These are phyloP conservation scores for Venturia aucupariae DNA, from an alignment of 2,329 filamentous ascomycete species.

Conservation along the genomic window DNA sequence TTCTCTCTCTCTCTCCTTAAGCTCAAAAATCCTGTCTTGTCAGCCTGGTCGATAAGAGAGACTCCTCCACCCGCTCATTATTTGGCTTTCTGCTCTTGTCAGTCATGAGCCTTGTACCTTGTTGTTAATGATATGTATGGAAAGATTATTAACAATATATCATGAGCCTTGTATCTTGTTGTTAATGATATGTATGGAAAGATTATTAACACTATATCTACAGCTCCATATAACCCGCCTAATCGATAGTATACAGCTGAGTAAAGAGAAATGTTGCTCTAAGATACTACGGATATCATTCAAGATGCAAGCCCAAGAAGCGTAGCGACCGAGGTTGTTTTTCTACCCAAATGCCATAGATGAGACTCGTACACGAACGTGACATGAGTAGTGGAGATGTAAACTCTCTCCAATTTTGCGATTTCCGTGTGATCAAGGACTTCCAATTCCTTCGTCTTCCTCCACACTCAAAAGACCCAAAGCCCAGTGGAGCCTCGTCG, in stretches of 20 bases:
- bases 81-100: no score
- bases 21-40: no score
- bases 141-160: no score
- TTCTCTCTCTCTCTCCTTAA: no score
- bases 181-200: background rate
- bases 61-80: no score
- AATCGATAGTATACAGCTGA: background rate
- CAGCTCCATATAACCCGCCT: background rate
- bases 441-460: slow-evolving; percentile 4
- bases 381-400: background rate
- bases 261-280: background rate
- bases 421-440: background rate
- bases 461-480: slow-evolving; percentile 11
- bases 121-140: no score
- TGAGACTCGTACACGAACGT: background rate
- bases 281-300: slow-evolving; percentile 2
- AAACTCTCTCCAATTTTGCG: background rate
- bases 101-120: no score
- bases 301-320: background rate
- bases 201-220: background rate
- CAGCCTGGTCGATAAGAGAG: no score
- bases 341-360: background rate
- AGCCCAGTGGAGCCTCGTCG: slow-evolving; percentile 12
- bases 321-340: background rate
- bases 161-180: no score